These are phyloP conservation scores for Pyrenophora seminiperda DNA, from an alignment of 2,329 filamentous ascomycete species.

Conservation along the genomic window DNA sequence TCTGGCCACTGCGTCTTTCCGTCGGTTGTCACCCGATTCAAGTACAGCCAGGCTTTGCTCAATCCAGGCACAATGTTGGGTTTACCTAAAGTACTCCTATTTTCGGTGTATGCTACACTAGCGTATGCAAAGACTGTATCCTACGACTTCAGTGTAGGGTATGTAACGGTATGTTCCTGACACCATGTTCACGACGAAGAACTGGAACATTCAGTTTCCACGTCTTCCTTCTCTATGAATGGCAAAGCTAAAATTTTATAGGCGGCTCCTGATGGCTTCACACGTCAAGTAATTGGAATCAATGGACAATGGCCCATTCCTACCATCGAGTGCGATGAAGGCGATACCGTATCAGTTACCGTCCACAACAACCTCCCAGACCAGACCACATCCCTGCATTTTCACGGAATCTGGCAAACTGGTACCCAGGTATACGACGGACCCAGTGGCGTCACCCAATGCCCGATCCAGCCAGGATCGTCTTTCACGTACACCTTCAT, in stretches of 20 bases:
- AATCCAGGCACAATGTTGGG: conserved; percentile 12
- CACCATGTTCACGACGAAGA: neutral
- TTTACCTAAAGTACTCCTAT: neutral
- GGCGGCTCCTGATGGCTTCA: conserved; percentile 65
- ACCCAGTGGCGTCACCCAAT: conserved; percentile 73
- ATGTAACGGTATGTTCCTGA: conserved; percentile 47
- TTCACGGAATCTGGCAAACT: conserved; percentile 55
- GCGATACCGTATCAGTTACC: conserved; percentile 47
- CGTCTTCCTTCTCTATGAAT: too few species aligned
- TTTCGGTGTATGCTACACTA: conserved; percentile 14
- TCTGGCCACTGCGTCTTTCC: neutral
- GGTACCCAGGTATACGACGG: conserved; percentile 73
- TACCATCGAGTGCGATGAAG: conserved; percentile 64
- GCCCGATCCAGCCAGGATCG: conserved; percentile 62
- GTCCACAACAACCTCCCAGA: conserved; percentile 41
- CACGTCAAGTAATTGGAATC: conserved; percentile 74
- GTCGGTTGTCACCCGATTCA: neutral
- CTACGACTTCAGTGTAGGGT: conserved; percentile 59
- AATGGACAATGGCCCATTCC: conserved; percentile 65
- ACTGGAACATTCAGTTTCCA: neutral
- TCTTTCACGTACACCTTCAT: conserved; percentile 72
- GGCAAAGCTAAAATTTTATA: neutral
- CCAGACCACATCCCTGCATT: conserved; percentile 49
- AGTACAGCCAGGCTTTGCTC: too few species aligned
- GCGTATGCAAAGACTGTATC: conserved; percentile 47